These are phyloP conservation scores for Neodidymelliopsis sp. DNA, from an alignment of 2,329 filamentous ascomycete genomes.

Conservation along the genomic window DNA sequence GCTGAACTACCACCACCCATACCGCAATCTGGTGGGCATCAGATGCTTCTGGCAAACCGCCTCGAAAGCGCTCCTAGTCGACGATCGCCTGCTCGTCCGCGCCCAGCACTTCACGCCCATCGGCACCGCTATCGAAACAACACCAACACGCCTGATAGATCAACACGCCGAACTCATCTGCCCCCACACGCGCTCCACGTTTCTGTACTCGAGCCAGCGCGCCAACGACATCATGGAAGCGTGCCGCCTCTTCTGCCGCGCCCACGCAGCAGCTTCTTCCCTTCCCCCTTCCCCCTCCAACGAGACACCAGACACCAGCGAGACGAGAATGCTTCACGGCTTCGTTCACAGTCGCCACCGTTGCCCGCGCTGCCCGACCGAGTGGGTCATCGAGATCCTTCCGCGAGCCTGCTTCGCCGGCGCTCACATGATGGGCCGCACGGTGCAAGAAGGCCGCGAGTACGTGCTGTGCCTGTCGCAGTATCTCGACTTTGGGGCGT, in stretches of 20 bases:
- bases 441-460: neutral
- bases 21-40: neutral
- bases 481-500: constrained; percentile 4
- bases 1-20: neutral
- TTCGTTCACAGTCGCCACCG: constrained; percentile 2
- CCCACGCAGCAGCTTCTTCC: constrained; percentile 3
- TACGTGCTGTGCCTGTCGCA: constrained; percentile 4
- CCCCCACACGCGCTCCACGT: constrained; percentile 5
- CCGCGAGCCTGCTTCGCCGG: constrained; percentile 3
- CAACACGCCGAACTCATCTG: constrained; percentile 1
- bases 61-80: constrained; percentile 6
- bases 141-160: constrained; percentile 3
- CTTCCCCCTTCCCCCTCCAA: neutral
- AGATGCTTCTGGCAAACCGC: constrained; percentile 6
- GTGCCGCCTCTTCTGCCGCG: constrained; percentile 8
- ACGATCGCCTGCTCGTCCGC: constrained; percentile 5
- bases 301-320: neutral
- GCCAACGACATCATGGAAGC: constrained; percentile 4
- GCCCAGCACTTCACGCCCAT: constrained; percentile 3
- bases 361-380: constrained; percentile 4
- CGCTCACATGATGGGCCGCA: constrained; percentile 3
- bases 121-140: constrained; percentile 4
- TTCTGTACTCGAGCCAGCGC: constrained; percentile 5
- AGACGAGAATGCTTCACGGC: neutral
- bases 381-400: neutral